phyloP scores from a whole-genome alignment of 306 rosid species.

The Casuarina glauca region DNA sequence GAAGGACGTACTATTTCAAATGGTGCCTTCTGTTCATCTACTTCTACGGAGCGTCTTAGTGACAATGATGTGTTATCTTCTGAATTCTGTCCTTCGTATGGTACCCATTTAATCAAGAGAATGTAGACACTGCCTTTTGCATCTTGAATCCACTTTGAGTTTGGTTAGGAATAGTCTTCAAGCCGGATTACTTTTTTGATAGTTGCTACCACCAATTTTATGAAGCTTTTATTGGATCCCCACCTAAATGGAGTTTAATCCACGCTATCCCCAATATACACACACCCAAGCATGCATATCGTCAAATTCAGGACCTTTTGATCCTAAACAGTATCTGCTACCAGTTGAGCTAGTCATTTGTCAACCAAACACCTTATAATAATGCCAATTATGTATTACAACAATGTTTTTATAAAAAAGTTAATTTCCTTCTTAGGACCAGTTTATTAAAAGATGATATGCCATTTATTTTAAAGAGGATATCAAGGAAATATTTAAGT shows the following conservation, averaged over 20 bases:
- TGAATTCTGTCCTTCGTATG: constrained; percentile 18
- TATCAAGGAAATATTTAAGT: too few relatives aligned
- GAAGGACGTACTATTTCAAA: constrained; percentile 30
- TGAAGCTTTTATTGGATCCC: not conserved
- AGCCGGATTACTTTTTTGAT: not conserved
- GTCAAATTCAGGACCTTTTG: too few relatives aligned
- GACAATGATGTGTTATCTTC: constrained; percentile 40
- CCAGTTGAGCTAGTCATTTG: too few relatives aligned
- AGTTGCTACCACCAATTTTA: not conserved
- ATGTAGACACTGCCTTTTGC: not conserved
- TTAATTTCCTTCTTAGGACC: too few relatives aligned
- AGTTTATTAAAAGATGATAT: too few relatives aligned
- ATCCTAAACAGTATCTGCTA: too few relatives aligned
- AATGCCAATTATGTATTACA: not conserved
- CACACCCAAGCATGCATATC: too few relatives aligned
- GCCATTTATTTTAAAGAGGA: not conserved
- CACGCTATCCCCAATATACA: too few relatives aligned
- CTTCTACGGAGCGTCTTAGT: constrained; percentile 27
- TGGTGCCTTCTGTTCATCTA: constrained; percentile 23
- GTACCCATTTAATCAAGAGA: constrained; percentile 8
- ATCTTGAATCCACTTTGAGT: constrained; percentile 6
- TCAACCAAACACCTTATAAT: not conserved
- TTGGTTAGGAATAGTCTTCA: constrained; percentile 7
- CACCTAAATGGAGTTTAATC: not conserved
- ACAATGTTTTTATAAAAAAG: not conserved